Percentiles rank a stretch among this genome's conserved stretches.
Conservation (phyloP, 192 early-diverging fungal species). For the Podila epigama region DNA sequence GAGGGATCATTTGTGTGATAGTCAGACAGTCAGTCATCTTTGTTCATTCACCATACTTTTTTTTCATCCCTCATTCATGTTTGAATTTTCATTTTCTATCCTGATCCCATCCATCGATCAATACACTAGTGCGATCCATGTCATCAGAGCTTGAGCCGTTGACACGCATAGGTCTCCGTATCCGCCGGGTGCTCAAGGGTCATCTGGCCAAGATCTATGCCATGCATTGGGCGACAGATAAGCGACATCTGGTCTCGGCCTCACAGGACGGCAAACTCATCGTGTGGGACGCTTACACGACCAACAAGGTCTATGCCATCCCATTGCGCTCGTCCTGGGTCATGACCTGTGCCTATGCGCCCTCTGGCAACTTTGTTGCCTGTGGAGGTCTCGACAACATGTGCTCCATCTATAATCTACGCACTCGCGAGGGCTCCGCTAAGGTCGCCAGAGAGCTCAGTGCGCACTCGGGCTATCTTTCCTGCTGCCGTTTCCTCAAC, state of each 20-base stretch:
- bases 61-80: not conserved
- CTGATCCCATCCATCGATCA: not conserved
- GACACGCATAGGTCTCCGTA: slow-evolving; percentile 93
- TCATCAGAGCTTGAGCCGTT: slow-evolving; percentile 90
- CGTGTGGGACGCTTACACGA: slow-evolving; percentile 98
- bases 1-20: slow-evolving; percentile 1
- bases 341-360: slow-evolving; percentile 99
- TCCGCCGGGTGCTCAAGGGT: slow-evolving; percentile 96
- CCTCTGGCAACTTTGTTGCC: slow-evolving; percentile 97
- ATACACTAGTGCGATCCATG: slow-evolving; percentile 77
- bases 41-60: not conserved
- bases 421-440: slow-evolving; percentile 91
- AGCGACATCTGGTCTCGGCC: slow-evolving; percentile 95
- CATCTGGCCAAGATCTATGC: slow-evolving; percentile 99
- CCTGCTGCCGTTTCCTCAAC: slow-evolving; percentile 96
- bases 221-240: slow-evolving; percentile 99
- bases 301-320: slow-evolving; percentile 99
- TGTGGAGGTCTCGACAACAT: slow-evolving; percentile 99
- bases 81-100: not conserved
- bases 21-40: not conserved
- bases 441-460: slow-evolving; percentile 94
- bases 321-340: slow-evolving; percentile 99
- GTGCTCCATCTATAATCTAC: slow-evolving; percentile 98
- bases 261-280: slow-evolving; percentile 99
- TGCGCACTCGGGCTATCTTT: slow-evolving; percentile 97